Conservation (phyloP, 768 basidiomycete genomes). For the Naematelia aurantialba region DNA sequence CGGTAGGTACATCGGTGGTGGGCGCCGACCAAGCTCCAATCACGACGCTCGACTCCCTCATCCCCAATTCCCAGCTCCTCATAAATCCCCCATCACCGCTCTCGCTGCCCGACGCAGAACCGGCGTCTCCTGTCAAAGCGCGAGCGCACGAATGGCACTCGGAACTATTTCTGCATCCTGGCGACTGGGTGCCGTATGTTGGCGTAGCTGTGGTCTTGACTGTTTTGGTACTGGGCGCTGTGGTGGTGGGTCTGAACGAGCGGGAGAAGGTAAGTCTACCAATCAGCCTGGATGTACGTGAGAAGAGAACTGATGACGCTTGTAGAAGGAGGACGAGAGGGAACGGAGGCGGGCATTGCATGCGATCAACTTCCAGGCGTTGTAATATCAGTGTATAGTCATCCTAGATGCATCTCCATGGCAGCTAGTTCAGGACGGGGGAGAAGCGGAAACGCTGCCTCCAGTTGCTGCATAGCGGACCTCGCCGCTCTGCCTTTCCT, state of each 20-base stretch:
- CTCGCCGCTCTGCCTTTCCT: too few relatives aligned
- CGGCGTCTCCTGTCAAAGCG: slow-evolving; percentile 13
- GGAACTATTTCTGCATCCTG: slow-evolving; percentile 85
- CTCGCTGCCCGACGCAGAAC: background rate
- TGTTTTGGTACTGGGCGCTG: slow-evolving; percentile 68
- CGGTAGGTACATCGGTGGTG: slow-evolving; percentile 85
- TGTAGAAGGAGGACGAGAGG: slow-evolving; percentile 84
- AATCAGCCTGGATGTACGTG: background rate
- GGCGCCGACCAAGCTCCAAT: slow-evolving; percentile 59
- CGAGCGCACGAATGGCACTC: slow-evolving; percentile 65
- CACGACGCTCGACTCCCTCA: slow-evolving; percentile 92
- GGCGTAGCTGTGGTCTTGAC: slow-evolving; percentile 77
- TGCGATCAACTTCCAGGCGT: slow-evolving; percentile 94
- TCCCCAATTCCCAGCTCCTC: slow-evolving; percentile 96
- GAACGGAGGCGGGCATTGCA: slow-evolving; percentile 85
- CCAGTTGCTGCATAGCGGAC: too few relatives aligned
- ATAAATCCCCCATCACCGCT: slow-evolving; percentile 63
- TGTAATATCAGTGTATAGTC: slow-evolving; percentile 53
- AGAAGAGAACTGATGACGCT: slow-evolving; percentile 7
- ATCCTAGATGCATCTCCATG: background rate
- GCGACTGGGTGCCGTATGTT: slow-evolving; percentile 97
- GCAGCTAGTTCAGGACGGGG: too few relatives aligned
- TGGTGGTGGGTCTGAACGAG: slow-evolving; percentile 80
- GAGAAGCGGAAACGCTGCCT: too few relatives aligned
- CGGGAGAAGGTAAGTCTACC: slow-evolving; percentile 75